Evolutionary conservation across 2,329 filamentous ascomycete species (phyloP), one percentile per base, ranked within the genome.

Genomic region (Beauveria scarabaeidicola): DNA sequence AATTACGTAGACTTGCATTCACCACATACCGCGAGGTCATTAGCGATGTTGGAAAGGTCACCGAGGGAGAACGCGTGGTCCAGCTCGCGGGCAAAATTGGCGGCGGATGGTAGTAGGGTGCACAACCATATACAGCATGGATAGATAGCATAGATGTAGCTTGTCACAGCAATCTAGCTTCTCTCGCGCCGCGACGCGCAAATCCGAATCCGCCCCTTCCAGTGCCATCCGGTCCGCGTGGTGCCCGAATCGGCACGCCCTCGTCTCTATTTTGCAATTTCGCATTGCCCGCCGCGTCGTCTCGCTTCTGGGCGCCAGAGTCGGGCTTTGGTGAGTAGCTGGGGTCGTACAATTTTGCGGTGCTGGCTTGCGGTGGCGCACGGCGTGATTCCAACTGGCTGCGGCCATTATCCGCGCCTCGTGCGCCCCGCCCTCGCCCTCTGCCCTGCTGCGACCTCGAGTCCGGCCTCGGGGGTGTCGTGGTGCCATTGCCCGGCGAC

Each of bases 21-120:
- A 99, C 94, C 60, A 95, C 85, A 55, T 99, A 90, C 76, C 85
- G 94, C 63, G 87, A 92, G 73, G 93, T 99, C 23, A 87, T 97
- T 67, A 97, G 93, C 75, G 91, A 97, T 71, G 91, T 99, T 47
- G 94, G 94, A 54, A 96, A 94, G 76, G 69, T 78, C 72, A 78
- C 80, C 61, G 88, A 91, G 69, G 87, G 89, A 47, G 89, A 95
- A 69, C 84, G 87, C 61, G 92, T 96, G 44, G 88, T 91, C 61
- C 91, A 94, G 69, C 79, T 99, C 68, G 93, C 93, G 51, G 87
- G 91, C 59, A 94, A 91, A 73, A 89, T 92, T 66, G 94, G 92
- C 57, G 94, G 94, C 57, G 94, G 94, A 25, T 99, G 94, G 94
- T 97, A 80, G 13, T 19, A 43, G 17, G 7, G 9, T 21, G 29